phyloP scores from a whole-genome alignment of 352 stramenopile genomes.

The Pythium chondricola region DNA sequence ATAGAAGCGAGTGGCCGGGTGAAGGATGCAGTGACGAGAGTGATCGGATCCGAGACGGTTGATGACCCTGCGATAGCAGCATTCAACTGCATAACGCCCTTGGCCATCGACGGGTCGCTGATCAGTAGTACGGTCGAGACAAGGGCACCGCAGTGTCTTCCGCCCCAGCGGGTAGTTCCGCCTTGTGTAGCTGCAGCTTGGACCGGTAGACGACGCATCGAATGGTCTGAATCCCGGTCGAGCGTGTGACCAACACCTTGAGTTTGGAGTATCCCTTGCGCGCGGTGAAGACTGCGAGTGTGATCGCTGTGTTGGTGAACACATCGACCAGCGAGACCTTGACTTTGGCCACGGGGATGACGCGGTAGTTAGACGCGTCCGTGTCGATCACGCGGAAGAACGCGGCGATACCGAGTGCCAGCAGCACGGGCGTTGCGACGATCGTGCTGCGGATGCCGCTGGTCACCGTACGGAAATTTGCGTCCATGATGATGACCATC shows the following conservation, averaged over 20 bases:
- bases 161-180: too few species aligned
- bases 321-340: conserved; percentile 25
- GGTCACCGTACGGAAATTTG: conserved; percentile 31
- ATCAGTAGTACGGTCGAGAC: too few species aligned
- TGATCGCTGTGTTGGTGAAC: conserved; percentile 35
- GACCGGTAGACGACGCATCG: conserved; percentile 29
- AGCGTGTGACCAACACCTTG: conserved; percentile 21
- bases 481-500: conserved; percentile 22
- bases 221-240: conserved; percentile 22
- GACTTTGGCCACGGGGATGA: conserved; percentile 18
- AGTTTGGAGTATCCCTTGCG: conserved; percentile 26
- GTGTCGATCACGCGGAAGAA: conserved; percentile 24
- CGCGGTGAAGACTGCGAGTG: conserved; percentile 29
- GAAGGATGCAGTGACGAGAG: too few species aligned
- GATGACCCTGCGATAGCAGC: too few species aligned
- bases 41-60: too few species aligned
- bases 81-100: too few species aligned
- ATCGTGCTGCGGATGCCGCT: conserved; percentile 18
- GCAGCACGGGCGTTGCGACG: conserved; percentile 4
- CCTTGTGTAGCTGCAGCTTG: conserved; percentile 20
- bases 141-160: too few species aligned
- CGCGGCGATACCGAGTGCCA: conserved; percentile 14
- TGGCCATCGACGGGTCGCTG: too few species aligned
- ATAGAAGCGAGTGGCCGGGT: too few species aligned
- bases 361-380: conserved; percentile 13